Conservation (phyloP, 2,329 filamentous ascomycete genomes). For the Teratosphaeria gauchensis region DNA sequence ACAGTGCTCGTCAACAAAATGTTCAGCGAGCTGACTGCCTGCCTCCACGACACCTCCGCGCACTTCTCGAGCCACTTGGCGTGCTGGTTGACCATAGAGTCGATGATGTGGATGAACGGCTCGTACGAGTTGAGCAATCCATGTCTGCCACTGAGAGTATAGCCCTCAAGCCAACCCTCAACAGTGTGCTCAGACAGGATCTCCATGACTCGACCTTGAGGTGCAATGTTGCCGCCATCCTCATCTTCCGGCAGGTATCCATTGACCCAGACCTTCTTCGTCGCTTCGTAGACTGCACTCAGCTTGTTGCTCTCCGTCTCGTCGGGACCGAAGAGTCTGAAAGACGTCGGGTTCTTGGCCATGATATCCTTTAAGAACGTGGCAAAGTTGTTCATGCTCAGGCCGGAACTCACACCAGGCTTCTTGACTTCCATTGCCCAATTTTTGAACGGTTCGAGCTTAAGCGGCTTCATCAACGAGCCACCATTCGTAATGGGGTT, state of each 20-base stretch:
- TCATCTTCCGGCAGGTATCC: constrained; percentile 68
- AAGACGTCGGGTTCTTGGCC: constrained; percentile 53
- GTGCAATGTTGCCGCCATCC: constrained; percentile 63
- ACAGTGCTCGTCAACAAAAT: constrained; percentile 70
- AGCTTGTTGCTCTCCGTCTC: constrained; percentile 79
- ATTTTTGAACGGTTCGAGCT: constrained; percentile 59
- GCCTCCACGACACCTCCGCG: constrained; percentile 68
- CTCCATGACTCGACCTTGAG: constrained; percentile 66
- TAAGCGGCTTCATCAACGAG: constrained; percentile 54
- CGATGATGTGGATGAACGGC: constrained; percentile 73
- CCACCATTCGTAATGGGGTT: constrained; percentile 70
- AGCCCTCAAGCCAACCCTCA: constrained; percentile 74
- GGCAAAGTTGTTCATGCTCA: constrained; percentile 63
- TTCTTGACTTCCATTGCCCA: constrained; percentile 56
- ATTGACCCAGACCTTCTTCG: constrained; percentile 72
- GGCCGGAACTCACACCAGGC: constrained; percentile 40
- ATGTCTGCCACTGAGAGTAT: constrained; percentile 64
- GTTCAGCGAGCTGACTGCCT: constrained; percentile 64
- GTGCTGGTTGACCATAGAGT: constrained; percentile 79
- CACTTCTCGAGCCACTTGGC: constrained; percentile 81
- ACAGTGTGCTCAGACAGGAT: constrained; percentile 74
- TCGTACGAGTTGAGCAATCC: constrained; percentile 74
- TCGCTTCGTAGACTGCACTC: constrained; percentile 57
- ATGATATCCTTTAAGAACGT: constrained; percentile 59
- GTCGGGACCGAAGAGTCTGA: constrained; percentile 69